These are phyloP conservation scores for Salix arbutifolia DNA, from an alignment of 345 rosid genomes.

Conservation along the genomic window DNA sequence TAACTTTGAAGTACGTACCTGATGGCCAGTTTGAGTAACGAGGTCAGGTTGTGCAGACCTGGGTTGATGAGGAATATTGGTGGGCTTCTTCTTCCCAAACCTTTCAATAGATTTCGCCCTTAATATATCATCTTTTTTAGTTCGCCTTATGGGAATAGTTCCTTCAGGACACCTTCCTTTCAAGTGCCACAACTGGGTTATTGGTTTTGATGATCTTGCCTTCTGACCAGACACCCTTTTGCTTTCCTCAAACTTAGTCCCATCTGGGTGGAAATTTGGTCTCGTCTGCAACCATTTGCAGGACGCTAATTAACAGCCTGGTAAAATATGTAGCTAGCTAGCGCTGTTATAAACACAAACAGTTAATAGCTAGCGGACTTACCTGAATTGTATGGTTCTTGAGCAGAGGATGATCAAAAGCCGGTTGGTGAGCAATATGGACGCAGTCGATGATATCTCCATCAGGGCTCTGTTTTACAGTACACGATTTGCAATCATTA, in stretches of 20 bases:
- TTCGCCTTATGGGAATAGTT: constrained; percentile 85
- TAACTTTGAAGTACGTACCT: constrained; percentile 36
- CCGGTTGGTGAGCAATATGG: constrained; percentile 72
- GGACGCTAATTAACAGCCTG: neutral
- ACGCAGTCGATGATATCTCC: constrained; percentile 87
- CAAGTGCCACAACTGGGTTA: constrained; percentile 74
- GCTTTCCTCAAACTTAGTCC: constrained; percentile 48
- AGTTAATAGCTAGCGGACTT: neutral
- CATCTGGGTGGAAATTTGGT: constrained; percentile 78
- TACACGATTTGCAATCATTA: too few species aligned
- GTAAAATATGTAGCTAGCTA: too few species aligned
- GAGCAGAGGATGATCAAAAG: constrained; percentile 88
- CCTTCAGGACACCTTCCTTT: constrained; percentile 71
- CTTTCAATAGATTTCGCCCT: constrained; percentile 87
- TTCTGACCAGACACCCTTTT: constrained; percentile 43
- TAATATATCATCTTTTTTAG: constrained; percentile 69
- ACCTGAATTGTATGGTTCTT: constrained; percentile 92
- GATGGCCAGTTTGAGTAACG: constrained; percentile 78
- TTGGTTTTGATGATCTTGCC: constrained; percentile 27
- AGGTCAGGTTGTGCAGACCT: constrained; percentile 83
- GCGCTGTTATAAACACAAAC: too few species aligned
- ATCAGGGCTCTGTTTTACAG: constrained; percentile 35
- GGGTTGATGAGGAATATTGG: constrained; percentile 62
- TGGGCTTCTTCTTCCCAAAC: constrained; percentile 79
- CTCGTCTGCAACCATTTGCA: constrained; percentile 46